A percentile compares a stretch with the other conserved stretches of the same genome.
These are phyloP conservation scores for Ustulina deusta DNA, from an alignment of 2,329 filamentous ascomycete species.

Conservation along the genomic window DNA sequence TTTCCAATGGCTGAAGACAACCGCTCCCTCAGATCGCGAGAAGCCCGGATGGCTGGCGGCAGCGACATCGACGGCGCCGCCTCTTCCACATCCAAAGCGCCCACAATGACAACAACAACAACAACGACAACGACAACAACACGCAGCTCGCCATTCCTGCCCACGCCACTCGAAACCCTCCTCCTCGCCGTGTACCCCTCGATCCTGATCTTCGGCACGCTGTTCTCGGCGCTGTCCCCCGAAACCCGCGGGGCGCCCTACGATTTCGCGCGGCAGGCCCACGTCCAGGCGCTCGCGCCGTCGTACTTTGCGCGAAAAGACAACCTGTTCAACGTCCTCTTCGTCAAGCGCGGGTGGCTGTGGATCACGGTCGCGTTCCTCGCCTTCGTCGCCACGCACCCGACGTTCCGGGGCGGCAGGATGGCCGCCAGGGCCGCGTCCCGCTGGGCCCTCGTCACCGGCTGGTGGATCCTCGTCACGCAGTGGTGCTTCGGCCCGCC, in stretches of 20 bases:
- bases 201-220: conserved; percentile 82
- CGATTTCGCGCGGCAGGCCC: conserved; percentile 71
- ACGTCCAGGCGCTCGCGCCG: conserved; percentile 68
- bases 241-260: conserved; percentile 73
- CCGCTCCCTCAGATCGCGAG: conserved; percentile 29
- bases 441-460: conserved; percentile 79
- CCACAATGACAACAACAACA: conserved; percentile 41
- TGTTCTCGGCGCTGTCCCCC: conserved; percentile 84
- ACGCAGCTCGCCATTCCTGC: conserved; percentile 71
- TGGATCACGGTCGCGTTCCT: conserved; percentile 86
- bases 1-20: conserved; percentile 34
- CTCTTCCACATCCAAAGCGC: conserved; percentile 28
- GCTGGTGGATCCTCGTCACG: conserved; percentile 86
- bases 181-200: conserved; percentile 78
- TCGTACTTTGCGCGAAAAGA: conserved; percentile 94
- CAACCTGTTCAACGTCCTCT: conserved; percentile 91
- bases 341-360: conserved; percentile 95
- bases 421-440: conserved; percentile 68
- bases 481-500: conserved; percentile 97
- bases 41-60: conserved; percentile 41
- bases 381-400: conserved; percentile 76
- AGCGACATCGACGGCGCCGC: conserved; percentile 32
- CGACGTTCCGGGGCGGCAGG: conserved; percentile 55
- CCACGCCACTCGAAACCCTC: conserved; percentile 74
- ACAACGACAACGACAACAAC: conserved; percentile 44